Base-by-base conservation (phyloP, 139 green algal genomes). In the Microglena sp. region DNA sequence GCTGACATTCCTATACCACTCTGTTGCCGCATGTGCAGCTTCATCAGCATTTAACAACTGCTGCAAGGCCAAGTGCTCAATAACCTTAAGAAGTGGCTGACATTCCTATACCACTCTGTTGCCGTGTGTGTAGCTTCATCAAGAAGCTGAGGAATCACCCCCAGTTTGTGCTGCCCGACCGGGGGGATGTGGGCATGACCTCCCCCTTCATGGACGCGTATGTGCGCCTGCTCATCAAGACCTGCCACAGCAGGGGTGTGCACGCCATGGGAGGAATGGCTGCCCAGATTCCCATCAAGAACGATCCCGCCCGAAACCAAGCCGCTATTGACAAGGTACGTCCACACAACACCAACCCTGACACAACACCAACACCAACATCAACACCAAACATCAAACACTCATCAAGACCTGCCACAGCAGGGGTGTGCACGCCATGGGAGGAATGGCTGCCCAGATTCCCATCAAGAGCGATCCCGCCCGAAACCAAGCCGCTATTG, bases 191-290 rank as follows among this genome's bases (percentile, higher is more conserved):
- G 21, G 75, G 68, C 45, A 95, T 95, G 89, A 86, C 77, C 4
- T 72, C 82, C 58, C 88, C 82, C 65, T 95, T 90, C 75, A 83
- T 95, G 77, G 86, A 81, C 46, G 77, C 86, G 0, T 95, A 95
- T 70, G 86, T 87, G 28, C 71, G 81, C 34, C 78, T 96, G 69
- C 79, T 96, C 36, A 93, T 96, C 75, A 80, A 88, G 75, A 96
- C 89, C 1, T 96, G 89, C 69, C 89, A 96, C 79, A 77, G 72
- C 67, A 64, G 89, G 21, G 87, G 87, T 21, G 88, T 93, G 45
- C 88, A 95, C 65, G 89, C 89, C 33, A 96, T 96, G 83, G 89
- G 89, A 27, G 89, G 89, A 60, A 96, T 96, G 89, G 82, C 84
- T 3, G 87, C 89, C 4, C 77, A 89, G 70, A 96, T 96, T 55